A percentile compares a stretch with the other conserved stretches of the same genome.
phyloP scores from a whole-genome alignment of 139 green algal genomes.

The Tetraselmis striata region DNA sequence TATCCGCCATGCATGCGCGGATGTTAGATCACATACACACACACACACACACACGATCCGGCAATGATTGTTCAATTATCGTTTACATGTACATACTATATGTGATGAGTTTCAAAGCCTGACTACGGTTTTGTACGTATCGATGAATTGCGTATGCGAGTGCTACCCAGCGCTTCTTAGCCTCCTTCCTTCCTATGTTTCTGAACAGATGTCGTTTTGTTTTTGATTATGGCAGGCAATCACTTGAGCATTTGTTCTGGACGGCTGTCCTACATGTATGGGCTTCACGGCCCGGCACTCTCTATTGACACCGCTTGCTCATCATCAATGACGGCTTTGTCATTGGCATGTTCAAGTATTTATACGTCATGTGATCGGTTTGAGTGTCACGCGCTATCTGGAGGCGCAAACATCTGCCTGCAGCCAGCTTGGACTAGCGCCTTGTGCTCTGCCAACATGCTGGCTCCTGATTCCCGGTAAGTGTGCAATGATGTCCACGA shows the following conservation, averaged over 20 bases:
- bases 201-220: too few relatives aligned
- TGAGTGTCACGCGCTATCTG: neutral
- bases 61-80: too few relatives aligned
- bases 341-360: conserved; percentile 21
- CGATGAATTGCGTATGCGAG: too few relatives aligned
- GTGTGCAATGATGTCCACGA: neutral
- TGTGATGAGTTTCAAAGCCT: too few relatives aligned
- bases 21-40: too few relatives aligned
- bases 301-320: conserved; percentile 78
- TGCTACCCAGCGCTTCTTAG: too few relatives aligned
- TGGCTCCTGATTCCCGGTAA: neutral
- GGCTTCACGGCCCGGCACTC: conserved; percentile 61
- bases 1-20: too few relatives aligned
- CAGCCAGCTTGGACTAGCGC: neutral
- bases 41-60: too few relatives aligned
- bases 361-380: neutral
- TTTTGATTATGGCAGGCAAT: too few relatives aligned
- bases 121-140: too few relatives aligned
- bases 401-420: neutral
- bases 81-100: too few relatives aligned
- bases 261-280: conserved; percentile 69
- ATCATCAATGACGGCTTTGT: conserved; percentile 54
- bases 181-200: too few relatives aligned
- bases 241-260: conserved; percentile 57
- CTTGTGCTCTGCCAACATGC: neutral